phyloP scores from a whole-genome alignment of 2,329 filamentous ascomycete species.

The Raffaelea albimanens region DNA sequence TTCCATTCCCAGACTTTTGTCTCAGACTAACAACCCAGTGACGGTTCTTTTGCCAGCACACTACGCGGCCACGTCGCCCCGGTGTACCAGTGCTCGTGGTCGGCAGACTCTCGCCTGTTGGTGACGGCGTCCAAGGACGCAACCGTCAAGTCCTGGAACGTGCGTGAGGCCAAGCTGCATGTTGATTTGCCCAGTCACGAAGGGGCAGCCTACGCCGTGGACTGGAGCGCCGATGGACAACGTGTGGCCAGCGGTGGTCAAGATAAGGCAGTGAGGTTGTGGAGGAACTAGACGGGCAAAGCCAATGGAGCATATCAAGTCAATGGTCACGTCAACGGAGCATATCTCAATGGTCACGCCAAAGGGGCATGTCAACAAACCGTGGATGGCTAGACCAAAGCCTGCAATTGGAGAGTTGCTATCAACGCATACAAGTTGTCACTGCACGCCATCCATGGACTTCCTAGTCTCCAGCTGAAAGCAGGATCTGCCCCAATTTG shows the following conservation, averaged over 20 bases:
- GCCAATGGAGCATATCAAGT: no score
- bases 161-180: constrained; percentile 71
- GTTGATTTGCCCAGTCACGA: constrained; percentile 79
- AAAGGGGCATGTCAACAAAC: no score
- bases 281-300: constrained; percentile 49
- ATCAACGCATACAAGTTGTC: no score
- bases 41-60: constrained; percentile 74
- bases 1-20: background rate
- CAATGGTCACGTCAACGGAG: no score
- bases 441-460: no score
- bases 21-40: constrained; percentile 24
- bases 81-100: constrained; percentile 89
- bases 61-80: constrained; percentile 81
- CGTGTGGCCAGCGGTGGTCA: constrained; percentile 86
- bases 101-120: constrained; percentile 79
- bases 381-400: no score
- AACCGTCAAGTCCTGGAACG: constrained; percentile 91
- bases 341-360: no score
- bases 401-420: no score
- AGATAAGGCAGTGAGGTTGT: constrained; percentile 68
- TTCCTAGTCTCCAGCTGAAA: no score
- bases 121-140: constrained; percentile 87
- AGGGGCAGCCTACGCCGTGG: constrained; percentile 88
- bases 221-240: constrained; percentile 88
- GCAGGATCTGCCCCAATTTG: no score